A percentile compares a stretch with the other conserved stretches of the same genome.
Evolutionary conservation across 352 stramenopile genomes (phyloP).

Genomic region (Globisporangium orthogonon): DNA sequence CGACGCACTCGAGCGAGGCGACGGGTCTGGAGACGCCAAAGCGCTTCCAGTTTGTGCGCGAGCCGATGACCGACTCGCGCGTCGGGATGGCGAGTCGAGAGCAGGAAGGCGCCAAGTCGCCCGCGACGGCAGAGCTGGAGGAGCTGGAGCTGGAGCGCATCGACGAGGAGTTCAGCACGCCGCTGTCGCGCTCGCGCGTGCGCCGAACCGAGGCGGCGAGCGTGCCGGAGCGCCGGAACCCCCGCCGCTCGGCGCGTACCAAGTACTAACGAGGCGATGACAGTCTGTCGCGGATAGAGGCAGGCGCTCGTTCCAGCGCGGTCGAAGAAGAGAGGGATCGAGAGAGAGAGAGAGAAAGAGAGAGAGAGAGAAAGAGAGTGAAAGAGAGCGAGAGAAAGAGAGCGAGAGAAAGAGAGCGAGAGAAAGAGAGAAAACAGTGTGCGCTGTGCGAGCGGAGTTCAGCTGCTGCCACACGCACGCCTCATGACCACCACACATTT

Average conservation of each 20-base stretch:
- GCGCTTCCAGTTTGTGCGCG: constrained; percentile 71
- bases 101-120: constrained; percentile 29
- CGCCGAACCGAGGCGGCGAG: constrained; percentile 57
- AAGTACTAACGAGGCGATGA: constrained; percentile 36
- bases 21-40: constrained; percentile 54
- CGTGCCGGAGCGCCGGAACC: constrained; percentile 66
- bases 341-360: neutral
- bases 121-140: constrained; percentile 56
- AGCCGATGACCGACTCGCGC: constrained; percentile 58
- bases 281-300: neutral
- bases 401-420: no score
- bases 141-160: constrained; percentile 73
- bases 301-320: neutral
- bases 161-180: constrained; percentile 80
- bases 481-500: no score
- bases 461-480: no score
- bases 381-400: no score
- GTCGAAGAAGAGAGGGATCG: neutral
- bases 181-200: constrained; percentile 37
- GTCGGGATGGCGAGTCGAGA: constrained; percentile 18
- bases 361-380: neutral
- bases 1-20: constrained; percentile 17
- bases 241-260: constrained; percentile 52
- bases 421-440: no score
- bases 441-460: no score